Evolutionary conservation across 495 filamentous ascomycete species (phyloP).

Genomic region (Parathielavia hyrcaniae): DNA sequence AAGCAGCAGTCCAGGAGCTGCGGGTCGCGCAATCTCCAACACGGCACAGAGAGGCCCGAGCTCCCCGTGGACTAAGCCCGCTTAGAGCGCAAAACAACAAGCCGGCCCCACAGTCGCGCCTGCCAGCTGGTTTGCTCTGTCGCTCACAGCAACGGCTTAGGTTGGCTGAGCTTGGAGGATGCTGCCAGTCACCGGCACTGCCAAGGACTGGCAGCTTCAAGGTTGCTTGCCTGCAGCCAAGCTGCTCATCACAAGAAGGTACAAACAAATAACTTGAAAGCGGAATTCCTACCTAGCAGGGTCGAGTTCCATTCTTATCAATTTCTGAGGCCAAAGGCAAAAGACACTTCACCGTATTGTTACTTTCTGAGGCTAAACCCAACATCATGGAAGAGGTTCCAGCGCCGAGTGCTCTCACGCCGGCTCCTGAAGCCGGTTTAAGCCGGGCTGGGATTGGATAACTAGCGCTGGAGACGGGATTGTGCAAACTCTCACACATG

Average conservation of each 20-base stretch:
- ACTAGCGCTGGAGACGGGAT: neutral
- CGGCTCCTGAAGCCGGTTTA: neutral
- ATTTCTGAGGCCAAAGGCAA: too few relatives aligned
- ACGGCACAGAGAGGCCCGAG: constrained; percentile 22
- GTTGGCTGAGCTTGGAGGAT: constrained; percentile 1
- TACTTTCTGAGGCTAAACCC: too few relatives aligned
- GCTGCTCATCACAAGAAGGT: neutral
- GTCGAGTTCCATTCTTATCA: too few relatives aligned
- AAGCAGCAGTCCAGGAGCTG: neutral
- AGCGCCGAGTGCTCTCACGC: too few relatives aligned
- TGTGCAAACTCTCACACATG: constrained; percentile 10
- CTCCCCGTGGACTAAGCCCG: constrained; percentile 28
- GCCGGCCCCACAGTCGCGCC: constrained; percentile 30
- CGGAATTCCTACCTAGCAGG: too few relatives aligned
- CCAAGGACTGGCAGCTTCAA: neutral
- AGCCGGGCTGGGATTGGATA: too few relatives aligned
- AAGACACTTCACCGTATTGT: too few relatives aligned
- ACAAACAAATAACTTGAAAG: neutral
- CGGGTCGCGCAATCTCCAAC: constrained; percentile 23
- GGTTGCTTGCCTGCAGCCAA: neutral
- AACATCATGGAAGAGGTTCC: too few relatives aligned
- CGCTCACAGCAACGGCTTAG: constrained; percentile 30
- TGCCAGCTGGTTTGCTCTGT: constrained; percentile 24
- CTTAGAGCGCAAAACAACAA: constrained; percentile 30
- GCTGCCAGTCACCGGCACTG: constrained; percentile 15